Conservation (phyloP, 495 filamentous ascomycete genomes). For the Aspergillus hancockii region DNA sequence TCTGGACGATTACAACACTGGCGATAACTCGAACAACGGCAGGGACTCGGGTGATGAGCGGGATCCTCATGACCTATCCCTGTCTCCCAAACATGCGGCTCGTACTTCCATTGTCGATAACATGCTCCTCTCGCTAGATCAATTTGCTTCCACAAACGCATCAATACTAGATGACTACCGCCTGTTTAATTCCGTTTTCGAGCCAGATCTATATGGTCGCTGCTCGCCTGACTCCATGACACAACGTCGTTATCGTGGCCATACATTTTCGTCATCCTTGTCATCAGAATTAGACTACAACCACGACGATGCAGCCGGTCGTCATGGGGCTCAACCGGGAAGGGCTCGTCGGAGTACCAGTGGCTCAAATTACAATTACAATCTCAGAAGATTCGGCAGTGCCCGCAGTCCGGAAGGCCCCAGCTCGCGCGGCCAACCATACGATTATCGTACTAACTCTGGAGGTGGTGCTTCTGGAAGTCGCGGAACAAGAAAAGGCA, state of each 20-base stretch:
- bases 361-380: constrained; percentile 70
- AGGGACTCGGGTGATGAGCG: constrained; percentile 52
- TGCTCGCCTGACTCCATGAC: constrained; percentile 28
- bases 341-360: constrained; percentile 76
- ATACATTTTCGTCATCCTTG: constrained; percentile 66
- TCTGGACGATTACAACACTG: constrained; percentile 46
- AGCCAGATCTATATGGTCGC: constrained; percentile 29
- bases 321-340: constrained; percentile 55
- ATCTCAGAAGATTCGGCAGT: constrained; percentile 66
- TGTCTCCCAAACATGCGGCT: constrained; percentile 71
- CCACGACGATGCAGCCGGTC: constrained; percentile 64
- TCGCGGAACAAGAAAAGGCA: constrained; percentile 56
- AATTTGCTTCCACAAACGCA: constrained; percentile 59
- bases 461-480: constrained; percentile 8
- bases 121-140: constrained; percentile 87
- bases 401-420: constrained; percentile 48
- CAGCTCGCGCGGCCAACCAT: constrained; percentile 29
- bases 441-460: constrained; percentile 22
- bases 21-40: constrained; percentile 42
- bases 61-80: constrained; percentile 86
- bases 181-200: constrained; percentile 43
- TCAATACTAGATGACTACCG: constrained; percentile 44
- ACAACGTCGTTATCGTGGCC: constrained; percentile 53
- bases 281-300: constrained; percentile 74
- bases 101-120: constrained; percentile 89